Conservation (phyloP, 2,329 filamentous ascomycete genomes). For the Cryphonectria naterciae region DNA sequence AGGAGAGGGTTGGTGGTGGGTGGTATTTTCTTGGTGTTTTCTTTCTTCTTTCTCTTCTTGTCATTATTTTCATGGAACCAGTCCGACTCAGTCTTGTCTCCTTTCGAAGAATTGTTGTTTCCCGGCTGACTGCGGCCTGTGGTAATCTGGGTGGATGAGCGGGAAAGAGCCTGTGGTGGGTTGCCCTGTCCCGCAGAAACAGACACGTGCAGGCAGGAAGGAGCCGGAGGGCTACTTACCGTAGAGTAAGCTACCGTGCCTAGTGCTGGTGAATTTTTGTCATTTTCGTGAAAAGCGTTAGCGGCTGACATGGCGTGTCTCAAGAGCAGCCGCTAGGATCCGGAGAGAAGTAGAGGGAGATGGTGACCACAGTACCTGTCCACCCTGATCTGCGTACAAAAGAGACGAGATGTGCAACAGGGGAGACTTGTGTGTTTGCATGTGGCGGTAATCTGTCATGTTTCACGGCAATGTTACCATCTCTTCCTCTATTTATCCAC, state of each 20-base stretch:
- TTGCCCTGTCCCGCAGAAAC: background rate
- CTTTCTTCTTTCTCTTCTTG: too few species aligned
- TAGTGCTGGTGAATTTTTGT: background rate
- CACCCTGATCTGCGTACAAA: background rate
- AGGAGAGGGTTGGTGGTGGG: background rate
- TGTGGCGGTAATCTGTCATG: background rate
- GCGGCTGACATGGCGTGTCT: background rate
- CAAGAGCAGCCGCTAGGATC: background rate
- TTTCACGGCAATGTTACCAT: constrained; percentile 1
- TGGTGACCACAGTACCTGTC: background rate
- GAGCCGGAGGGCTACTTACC: background rate
- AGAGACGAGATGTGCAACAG: background rate
- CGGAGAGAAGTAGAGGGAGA: background rate
- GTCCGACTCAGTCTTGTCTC: too few species aligned
- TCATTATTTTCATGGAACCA: background rate
- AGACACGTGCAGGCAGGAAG: background rate
- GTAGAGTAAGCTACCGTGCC: too few species aligned
- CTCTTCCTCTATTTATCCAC: background rate
- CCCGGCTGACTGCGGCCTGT: background rate
- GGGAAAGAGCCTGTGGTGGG: background rate
- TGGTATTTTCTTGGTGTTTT: background rate
- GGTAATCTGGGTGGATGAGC: background rate
- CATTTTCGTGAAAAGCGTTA: background rate
- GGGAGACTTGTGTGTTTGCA: background rate
- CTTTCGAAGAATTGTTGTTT: too few species aligned